Conservation (phyloP, 305 asterid genomes). For the Rubia balearica region DNA sequence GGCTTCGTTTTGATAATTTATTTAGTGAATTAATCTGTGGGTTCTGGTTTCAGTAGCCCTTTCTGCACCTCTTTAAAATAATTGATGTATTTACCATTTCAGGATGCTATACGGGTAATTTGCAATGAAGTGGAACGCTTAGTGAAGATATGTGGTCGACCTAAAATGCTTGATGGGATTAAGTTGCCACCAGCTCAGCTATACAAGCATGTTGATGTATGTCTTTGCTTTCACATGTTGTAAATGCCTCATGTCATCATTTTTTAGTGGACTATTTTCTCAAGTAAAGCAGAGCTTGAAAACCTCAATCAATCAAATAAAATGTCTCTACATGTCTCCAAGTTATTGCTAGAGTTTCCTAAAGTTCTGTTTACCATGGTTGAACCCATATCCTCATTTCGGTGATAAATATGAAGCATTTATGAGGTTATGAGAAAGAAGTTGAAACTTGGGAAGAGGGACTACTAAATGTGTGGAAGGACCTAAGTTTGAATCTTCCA, state of each 20-base stretch:
- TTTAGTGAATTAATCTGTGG: too few species aligned
- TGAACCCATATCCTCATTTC: not conserved
- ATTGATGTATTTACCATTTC: conserved; percentile 26
- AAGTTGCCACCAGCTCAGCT: conserved; percentile 88
- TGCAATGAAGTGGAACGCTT: conserved; percentile 66
- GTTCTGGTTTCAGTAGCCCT: not conserved
- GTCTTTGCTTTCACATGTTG: conserved; percentile 25
- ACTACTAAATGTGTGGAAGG: not conserved
- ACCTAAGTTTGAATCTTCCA: not conserved
- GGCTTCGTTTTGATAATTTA: too few species aligned
- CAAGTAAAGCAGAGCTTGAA: not conserved
- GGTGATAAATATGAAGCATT: not conserved
- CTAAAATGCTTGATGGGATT: conserved; percentile 86
- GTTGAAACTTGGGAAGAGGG: not conserved
- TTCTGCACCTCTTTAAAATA: not conserved
- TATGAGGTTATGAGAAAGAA: not conserved
- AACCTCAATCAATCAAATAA: not conserved
- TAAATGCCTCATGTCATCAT: not conserved
- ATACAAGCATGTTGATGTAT: conserved; percentile 83
- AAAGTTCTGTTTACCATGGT: not conserved
- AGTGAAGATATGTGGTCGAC: conserved; percentile 86
- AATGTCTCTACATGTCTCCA: conserved; percentile 1
- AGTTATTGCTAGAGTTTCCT: not conserved
- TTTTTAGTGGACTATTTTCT: not conserved
- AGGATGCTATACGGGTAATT: conserved; percentile 81